Percentiles rank a stretch among this genome's conserved stretches.
Evolutionary conservation across 139 green algal species (phyloP).

Genomic region (Desmodesmus armatus): DNA sequence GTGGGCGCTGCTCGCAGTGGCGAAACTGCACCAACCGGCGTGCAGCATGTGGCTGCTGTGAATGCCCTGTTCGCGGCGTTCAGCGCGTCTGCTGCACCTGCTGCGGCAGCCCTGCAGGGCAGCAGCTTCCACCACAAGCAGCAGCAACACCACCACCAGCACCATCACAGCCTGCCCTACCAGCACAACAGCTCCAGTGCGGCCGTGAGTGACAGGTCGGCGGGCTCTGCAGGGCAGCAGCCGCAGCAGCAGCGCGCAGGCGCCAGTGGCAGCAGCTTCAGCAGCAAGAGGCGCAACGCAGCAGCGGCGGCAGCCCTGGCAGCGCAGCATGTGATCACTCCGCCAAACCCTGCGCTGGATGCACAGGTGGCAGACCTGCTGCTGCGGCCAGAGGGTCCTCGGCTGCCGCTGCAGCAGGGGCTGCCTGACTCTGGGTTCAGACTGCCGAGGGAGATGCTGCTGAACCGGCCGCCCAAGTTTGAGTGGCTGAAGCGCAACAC

Average conservation of each 20-base stretch:
- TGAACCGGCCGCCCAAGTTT: conserved; percentile 61
- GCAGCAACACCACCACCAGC: neutral
- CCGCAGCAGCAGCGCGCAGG: neutral
- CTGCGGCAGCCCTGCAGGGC: too few relatives aligned
- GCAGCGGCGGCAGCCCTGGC: conserved; percentile 37
- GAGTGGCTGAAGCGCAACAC: conserved; percentile 72
- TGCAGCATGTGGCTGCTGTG: too few relatives aligned
- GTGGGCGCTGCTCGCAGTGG: too few relatives aligned
- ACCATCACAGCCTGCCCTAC: neutral
- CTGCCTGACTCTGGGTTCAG: conserved; percentile 8
- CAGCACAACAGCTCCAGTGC: too few relatives aligned
- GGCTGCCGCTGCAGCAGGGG: neutral
- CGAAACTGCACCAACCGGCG: too few relatives aligned
- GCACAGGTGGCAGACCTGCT: neutral
- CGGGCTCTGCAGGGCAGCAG: too few relatives aligned
- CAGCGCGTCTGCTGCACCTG: too few relatives aligned
- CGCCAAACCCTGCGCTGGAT: conserved; percentile 5
- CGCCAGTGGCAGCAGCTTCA: neutral
- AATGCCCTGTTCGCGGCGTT: too few relatives aligned
- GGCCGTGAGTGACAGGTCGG: too few relatives aligned
- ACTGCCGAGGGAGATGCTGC: conserved; percentile 46
- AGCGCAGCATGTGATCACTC: conserved; percentile 13
- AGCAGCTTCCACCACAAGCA: neutral
- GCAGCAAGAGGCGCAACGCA: neutral
- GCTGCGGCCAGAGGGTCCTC: neutral